phyloP scores from a whole-genome alignment of 2,329 filamentous ascomycete species.

The Metarhizium album region DNA sequence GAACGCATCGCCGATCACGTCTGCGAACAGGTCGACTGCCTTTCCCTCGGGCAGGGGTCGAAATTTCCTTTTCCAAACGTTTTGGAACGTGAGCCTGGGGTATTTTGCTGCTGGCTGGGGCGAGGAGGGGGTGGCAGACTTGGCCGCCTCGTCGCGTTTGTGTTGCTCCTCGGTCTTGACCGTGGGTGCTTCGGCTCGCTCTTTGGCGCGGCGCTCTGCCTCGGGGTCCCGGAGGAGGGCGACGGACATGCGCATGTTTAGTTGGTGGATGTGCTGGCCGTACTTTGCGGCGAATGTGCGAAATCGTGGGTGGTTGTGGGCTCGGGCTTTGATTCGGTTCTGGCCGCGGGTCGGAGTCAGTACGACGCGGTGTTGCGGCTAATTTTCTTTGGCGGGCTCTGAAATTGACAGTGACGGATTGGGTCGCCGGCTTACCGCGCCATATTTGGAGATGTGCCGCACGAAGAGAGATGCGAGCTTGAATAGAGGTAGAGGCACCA shows the following conservation, averaged over 20 bases:
- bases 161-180: slow-evolving; percentile 54
- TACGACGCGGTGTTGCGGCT: not conserved
- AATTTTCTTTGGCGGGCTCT: not conserved
- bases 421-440: slow-evolving; percentile 41
- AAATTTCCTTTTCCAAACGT: slow-evolving; percentile 53
- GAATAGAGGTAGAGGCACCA: slow-evolving; percentile 58
- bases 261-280: slow-evolving; percentile 53
- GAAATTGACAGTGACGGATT: not conserved
- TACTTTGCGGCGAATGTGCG: slow-evolving; percentile 49
- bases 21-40: slow-evolving; percentile 56
- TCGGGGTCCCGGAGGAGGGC: slow-evolving; percentile 46
- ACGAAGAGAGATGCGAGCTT: slow-evolving; percentile 56
- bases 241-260: slow-evolving; percentile 56
- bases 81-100: slow-evolving; percentile 27
- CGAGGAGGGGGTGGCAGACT: slow-evolving; percentile 11
- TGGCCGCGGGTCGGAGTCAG: slow-evolving; percentile 22
- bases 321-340: slow-evolving; percentile 57
- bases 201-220: slow-evolving; percentile 47
- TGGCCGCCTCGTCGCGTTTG: slow-evolving; percentile 40
- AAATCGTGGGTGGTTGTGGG: slow-evolving; percentile 53
- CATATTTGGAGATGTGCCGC: slow-evolving; percentile 58
- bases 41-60: slow-evolving; percentile 52
- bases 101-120: slow-evolving; percentile 14
- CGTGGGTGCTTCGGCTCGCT: slow-evolving; percentile 52
- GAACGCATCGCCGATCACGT: slow-evolving; percentile 53